Base-by-base conservation (phyloP, 441 rosid species). In the Pelargonium fulgidum region DNA sequence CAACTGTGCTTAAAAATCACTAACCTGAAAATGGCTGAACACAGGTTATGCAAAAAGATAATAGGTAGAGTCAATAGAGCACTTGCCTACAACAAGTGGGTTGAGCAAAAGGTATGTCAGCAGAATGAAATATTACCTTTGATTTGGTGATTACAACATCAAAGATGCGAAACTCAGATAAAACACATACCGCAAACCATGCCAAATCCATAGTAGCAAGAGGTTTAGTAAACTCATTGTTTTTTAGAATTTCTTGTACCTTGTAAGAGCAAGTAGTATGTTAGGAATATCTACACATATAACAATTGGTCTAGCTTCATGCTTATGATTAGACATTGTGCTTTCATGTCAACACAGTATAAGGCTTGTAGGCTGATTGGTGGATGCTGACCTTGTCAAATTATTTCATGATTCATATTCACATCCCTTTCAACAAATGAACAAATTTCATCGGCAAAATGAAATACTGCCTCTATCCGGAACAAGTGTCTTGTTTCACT, bases 241-340 rank as follows among this genome's bases (percentile, higher is more conserved):
- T 72, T 75, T 77, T 83, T 52, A 83, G 80, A 64, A 80, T 69
- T 73, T 70, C 74, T 73, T 77, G 86, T 71, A 82, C 80, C 86
- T 82, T 64, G 33, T 17, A 52, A 44, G 19, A 44, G 39, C 12
- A 2, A 20, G 59, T 17, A 12, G 41, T 13, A 62, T 62, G 29
- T 62, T 62, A 62, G 39, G 12, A 11, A 7, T 62, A 26, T 62
- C 14, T 7, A 9, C 36, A 62, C 0, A 62, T 14, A 8, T 14
- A 56, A 56, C 20, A 14, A 13, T 14, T 11, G 19, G 19, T 52
- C 16, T n/a, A 14, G 29, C 29, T 58, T 72, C 69, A 70, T 1
- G 1, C 10, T 22, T 14, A n/a, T 65, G 13, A 42, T 14, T 50
- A 50, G 58, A 50, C 5, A 16, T 50, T 47, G 54, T 10, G 54